These are phyloP conservation scores for Ceratocystis cacaofunesta DNA, from an alignment of 2,329 filamentous ascomycete genomes.

Conservation along the genomic window DNA sequence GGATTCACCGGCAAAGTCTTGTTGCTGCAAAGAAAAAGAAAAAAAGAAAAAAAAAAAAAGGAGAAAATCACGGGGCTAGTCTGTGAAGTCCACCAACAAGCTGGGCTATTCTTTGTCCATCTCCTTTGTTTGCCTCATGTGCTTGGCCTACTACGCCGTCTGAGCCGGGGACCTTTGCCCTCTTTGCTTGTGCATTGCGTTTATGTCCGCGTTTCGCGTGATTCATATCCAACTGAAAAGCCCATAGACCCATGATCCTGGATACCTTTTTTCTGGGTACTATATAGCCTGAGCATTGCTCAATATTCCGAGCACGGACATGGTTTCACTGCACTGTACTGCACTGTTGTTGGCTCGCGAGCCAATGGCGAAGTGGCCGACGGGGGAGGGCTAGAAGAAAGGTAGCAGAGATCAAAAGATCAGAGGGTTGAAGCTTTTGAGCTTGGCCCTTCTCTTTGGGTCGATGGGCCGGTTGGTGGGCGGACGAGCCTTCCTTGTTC, in stretches of 20 bases:
- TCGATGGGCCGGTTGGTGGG: neutral
- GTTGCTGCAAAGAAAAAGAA: neutral
- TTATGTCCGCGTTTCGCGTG: neutral
- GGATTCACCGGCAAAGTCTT: too few relatives aligned
- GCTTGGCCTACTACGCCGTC: neutral
- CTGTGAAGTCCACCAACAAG: neutral
- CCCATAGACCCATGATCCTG: neutral
- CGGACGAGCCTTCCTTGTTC: neutral
- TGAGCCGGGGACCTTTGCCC: neutral
- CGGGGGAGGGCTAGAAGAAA: neutral
- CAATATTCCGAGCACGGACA: neutral
- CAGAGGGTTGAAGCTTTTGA: neutral
- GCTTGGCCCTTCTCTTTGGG: neutral
- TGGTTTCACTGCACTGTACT: constrained; percentile 5
- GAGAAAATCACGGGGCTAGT: neutral
- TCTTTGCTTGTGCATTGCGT: neutral
- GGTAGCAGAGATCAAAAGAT: neutral
- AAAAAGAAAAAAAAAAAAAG: neutral
- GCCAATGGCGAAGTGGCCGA: neutral
- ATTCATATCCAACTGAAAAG: neutral
- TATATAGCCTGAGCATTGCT: neutral
- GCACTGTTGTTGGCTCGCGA: neutral
- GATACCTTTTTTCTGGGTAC: neutral
- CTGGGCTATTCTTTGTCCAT: neutral
- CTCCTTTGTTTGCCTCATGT: neutral